A percentile compares a stretch with the other conserved stretches of the same genome.
Conservation (phyloP, 495 filamentous ascomycete genomes). For the Viridothelium virens region DNA sequence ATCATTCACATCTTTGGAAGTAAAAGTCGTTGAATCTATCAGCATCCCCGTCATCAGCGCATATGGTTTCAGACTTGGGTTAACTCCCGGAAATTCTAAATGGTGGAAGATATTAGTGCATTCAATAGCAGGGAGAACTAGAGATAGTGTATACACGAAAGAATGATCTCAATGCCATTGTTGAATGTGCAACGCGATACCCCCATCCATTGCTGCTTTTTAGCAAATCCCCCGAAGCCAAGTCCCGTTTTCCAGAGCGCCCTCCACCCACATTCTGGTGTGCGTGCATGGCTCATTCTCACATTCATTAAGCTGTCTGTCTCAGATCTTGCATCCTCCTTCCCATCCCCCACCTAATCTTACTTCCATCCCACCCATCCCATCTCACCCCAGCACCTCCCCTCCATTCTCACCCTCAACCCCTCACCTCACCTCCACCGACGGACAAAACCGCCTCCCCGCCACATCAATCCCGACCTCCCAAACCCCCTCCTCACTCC, state of each 20-base stretch:
- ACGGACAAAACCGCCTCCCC: slow-evolving; percentile 29
- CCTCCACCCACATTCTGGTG: neutral
- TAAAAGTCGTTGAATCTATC: neutral
- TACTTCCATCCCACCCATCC: neutral
- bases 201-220: neutral
- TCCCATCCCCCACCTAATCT: no score
- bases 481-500: slow-evolving; percentile 36
- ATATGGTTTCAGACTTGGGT: no score
- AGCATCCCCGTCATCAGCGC: no score
- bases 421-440: slow-evolving; percentile 27
- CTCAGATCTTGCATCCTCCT: no score
- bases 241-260: neutral
- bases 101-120: neutral
- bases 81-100: no score
- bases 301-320: no score
- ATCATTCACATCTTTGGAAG: neutral
- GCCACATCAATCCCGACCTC: slow-evolving; percentile 33
- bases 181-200: neutral
- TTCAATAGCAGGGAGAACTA: neutral
- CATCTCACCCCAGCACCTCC: neutral
- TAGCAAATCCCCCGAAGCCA: neutral
- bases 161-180: neutral
- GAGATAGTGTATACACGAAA: neutral
- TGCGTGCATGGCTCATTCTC: no score
- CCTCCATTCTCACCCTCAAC: neutral